A percentile compares a stretch with the other conserved stretches of the same genome.
phyloP scores from a whole-genome alignment of 2,329 filamentous ascomycete species.

The Emydomyces testavorans region DNA sequence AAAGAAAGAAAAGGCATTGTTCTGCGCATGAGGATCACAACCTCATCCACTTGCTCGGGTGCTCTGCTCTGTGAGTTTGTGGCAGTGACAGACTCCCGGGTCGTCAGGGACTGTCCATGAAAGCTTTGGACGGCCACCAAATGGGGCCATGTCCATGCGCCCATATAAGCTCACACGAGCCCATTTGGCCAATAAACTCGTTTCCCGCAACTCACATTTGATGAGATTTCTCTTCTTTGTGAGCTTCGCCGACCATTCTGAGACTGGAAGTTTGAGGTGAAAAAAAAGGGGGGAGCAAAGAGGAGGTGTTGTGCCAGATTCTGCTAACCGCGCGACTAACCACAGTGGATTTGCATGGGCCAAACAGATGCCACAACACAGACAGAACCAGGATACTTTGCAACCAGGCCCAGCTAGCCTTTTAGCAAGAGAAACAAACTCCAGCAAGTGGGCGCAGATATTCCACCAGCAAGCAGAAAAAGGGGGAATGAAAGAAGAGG shows the following conservation, averaged over 20 bases:
- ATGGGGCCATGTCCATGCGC: neutral
- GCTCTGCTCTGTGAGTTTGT: conserved; percentile 1
- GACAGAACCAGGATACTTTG: neutral
- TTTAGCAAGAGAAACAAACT: neutral
- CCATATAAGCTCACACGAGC: neutral
- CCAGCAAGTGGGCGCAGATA: neutral
- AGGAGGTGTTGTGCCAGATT: neutral
- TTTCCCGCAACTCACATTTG: neutral
- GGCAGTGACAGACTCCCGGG: conserved; percentile 5
- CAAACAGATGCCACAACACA: neutral
- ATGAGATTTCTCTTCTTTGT: neutral
- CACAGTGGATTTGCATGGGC: neutral
- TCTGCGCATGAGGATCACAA: conserved; percentile 12
- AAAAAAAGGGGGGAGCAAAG: neutral
- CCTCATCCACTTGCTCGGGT: conserved; percentile 4
- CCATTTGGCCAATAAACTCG: neutral
- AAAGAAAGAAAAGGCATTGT: conserved; percentile 4
- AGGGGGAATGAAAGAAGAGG: neutral
- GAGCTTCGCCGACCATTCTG: neutral
- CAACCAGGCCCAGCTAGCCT: neutral
- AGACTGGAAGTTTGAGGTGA: neutral
- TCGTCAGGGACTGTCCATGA: neutral
- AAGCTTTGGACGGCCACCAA: neutral
- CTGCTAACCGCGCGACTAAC: conserved; percentile 8
- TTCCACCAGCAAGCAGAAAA: neutral